These are phyloP conservation scores for Aspergillus amoenus DNA, from an alignment of 2,329 filamentous ascomycete species.

Conservation along the genomic window DNA sequence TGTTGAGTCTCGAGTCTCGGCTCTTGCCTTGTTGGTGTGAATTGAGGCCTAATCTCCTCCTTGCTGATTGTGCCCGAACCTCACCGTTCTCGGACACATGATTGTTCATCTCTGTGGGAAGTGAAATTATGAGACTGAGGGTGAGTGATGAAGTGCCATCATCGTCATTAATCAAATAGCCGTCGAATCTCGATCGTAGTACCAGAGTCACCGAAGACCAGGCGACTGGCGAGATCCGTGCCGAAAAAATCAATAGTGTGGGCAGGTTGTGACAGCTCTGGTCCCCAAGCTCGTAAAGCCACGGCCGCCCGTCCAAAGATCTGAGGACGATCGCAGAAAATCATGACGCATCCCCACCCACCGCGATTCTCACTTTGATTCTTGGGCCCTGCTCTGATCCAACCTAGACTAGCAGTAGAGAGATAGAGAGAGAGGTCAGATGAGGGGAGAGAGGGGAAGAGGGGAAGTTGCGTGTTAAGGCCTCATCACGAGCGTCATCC, in stretches of 20 bases:
- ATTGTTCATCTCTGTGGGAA: background rate
- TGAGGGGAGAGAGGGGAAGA: background rate
- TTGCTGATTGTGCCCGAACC: background rate
- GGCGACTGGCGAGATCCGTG: background rate
- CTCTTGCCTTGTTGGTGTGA: too few relatives aligned
- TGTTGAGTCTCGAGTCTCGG: too few relatives aligned
- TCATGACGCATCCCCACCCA: background rate
- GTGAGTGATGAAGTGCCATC: too few relatives aligned
- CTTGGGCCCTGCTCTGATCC: background rate
- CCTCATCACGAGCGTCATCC: slow-evolving; percentile 9
- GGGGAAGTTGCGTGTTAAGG: background rate
- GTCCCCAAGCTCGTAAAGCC: slow-evolving; percentile 1
- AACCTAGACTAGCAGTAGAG: background rate
- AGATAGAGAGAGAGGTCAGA: background rate
- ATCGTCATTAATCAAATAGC: too few relatives aligned
- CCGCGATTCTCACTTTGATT: background rate
- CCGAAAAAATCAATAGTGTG: slow-evolving; percentile 4
- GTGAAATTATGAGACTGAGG: too few relatives aligned
- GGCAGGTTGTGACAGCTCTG: slow-evolving; percentile 9
- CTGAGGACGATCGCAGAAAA: background rate
- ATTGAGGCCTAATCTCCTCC: too few relatives aligned
- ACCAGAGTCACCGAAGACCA: background rate
- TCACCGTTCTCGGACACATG: background rate
- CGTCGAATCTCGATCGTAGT: background rate
- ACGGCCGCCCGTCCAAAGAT: background rate